Evolutionary conservation across 768 basidiomycete genomes (phyloP).

Genomic region (Arthromyces matolae): DNA sequence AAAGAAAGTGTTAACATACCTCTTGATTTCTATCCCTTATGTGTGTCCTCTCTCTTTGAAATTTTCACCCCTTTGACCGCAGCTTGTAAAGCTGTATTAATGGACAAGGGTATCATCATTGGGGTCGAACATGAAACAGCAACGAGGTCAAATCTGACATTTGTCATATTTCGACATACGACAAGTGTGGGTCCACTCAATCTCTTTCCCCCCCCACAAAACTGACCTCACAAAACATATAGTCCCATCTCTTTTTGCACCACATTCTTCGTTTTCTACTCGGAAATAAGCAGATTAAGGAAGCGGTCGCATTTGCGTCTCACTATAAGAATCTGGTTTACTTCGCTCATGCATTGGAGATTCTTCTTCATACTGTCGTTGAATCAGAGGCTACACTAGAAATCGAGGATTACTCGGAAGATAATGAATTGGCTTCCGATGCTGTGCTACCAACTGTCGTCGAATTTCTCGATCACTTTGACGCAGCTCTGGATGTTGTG

Average conservation of each 20-base stretch:
- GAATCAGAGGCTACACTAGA: constrained; percentile 68
- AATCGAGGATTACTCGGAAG: constrained; percentile 26
- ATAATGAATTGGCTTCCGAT: constrained; percentile 25
- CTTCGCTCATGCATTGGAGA: constrained; percentile 91
- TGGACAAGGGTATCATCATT: constrained; percentile 99
- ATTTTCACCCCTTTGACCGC: constrained; percentile 5
- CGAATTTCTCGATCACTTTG: constrained; percentile 94
- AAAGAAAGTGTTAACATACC: constrained; percentile 93
- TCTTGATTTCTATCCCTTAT: constrained; percentile 93
- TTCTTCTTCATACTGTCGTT: constrained; percentile 88
- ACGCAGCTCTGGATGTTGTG: constrained; percentile 86
- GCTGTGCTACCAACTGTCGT: constrained; percentile 63
- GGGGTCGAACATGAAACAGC: constrained; percentile 89
- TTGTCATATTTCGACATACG: constrained; percentile 87
- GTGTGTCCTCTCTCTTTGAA: constrained; percentile 47
- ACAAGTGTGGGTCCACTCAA: constrained; percentile 85
- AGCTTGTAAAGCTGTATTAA: constrained; percentile 72
- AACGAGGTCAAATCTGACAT: constrained; percentile 70
- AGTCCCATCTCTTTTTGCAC: constrained; percentile 94
- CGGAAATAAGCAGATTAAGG: constrained; percentile 53
- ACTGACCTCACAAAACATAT: no score
- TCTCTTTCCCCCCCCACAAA: no score
- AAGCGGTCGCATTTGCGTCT: constrained; percentile 82
- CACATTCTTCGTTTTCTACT: constrained; percentile 86
- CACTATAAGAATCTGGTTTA: constrained; percentile 87